These are phyloP conservation scores for Thermomyces lanuginosus DNA, from an alignment of 2,329 filamentous ascomycete species.

Conservation along the genomic window DNA sequence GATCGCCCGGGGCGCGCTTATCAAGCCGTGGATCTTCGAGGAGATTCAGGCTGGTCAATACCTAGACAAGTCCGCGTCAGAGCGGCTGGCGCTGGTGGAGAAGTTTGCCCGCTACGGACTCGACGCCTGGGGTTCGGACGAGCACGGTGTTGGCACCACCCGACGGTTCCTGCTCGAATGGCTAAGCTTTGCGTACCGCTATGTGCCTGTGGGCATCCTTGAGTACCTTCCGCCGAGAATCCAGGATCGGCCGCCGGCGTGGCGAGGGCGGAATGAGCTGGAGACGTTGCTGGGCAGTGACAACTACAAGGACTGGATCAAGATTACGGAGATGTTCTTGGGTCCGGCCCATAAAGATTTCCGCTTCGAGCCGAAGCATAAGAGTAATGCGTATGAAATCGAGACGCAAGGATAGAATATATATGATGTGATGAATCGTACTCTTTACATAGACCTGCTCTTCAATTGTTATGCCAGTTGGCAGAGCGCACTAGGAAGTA, in stretches of 20 bases:
- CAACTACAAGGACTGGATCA: slow-evolving; percentile 97
- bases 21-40: slow-evolving; percentile 98
- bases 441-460: no score
- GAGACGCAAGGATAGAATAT: slow-evolving; percentile 50
- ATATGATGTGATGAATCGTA: no score
- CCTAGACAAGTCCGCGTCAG: slow-evolving; percentile 79
- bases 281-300: slow-evolving; percentile 84
- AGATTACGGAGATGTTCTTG: slow-evolving; percentile 97
- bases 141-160: slow-evolving; percentile 80
- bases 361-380: slow-evolving; percentile 94
- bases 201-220: slow-evolving; percentile 75
- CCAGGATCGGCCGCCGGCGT: slow-evolving; percentile 77
- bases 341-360: slow-evolving; percentile 81
- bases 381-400: slow-evolving; percentile 76
- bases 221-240: slow-evolving; percentile 77
- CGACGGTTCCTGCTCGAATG: slow-evolving; percentile 87
- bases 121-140: slow-evolving; percentile 89
- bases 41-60: slow-evolving; percentile 87
- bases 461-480: no score
- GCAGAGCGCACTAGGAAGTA: no score
- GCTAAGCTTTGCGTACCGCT: slow-evolving; percentile 83
- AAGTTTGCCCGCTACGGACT: slow-evolving; percentile 82
- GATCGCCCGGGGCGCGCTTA: slow-evolving; percentile 86
- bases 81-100: slow-evolving; percentile 72
- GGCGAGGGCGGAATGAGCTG: slow-evolving; percentile 68